Percentiles rank a stretch among this genome's conserved stretches.
These are phyloP conservation scores for Phoenix dactylifera DNA, from an alignment of 176 grass and related monocot genomes.

Conservation along the genomic window DNA sequence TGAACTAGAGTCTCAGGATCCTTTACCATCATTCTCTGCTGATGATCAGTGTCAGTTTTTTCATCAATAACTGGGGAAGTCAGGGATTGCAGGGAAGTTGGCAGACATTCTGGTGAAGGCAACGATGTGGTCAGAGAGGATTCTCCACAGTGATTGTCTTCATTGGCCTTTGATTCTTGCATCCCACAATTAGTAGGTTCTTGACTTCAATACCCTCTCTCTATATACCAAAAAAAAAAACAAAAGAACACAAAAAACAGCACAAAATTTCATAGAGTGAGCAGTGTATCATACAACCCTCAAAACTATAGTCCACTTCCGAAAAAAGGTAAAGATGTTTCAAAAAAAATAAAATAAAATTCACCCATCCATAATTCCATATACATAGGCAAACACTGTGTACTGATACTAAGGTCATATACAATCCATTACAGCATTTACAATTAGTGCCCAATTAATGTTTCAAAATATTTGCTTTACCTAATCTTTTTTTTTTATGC, in stretches of 20 bases:
- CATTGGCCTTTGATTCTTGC: conserved; percentile 19
- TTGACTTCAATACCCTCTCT: background rate
- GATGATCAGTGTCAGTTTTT: conserved; percentile 14
- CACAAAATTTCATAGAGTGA: too few species aligned
- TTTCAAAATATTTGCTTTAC: too few species aligned
- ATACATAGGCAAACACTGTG: too few species aligned
- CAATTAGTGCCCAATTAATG: too few species aligned
- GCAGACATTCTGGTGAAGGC: conserved; percentile 23
- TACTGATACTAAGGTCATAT: too few species aligned
- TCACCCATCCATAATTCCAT: too few species aligned
- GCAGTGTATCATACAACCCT: too few species aligned
- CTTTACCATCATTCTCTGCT: conserved; percentile 10
- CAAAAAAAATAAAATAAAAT: too few species aligned
- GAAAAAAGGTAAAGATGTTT: too few species aligned
- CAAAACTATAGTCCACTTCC: too few species aligned
- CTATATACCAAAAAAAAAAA: background rate
- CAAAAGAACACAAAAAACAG: background rate
- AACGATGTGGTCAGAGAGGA: conserved; percentile 9
- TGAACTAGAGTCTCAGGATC: conserved; percentile 21
- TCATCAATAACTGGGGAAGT: conserved; percentile 20
- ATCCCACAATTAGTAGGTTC: conserved; percentile 17
- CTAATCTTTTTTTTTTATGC: too few species aligned
- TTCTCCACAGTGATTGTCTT: conserved; percentile 15
- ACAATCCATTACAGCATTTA: too few species aligned
- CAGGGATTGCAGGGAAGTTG: conserved; percentile 26